phyloP scores from a whole-genome alignment of 352 stramenopile genomes.

The Globisporangium spinosum region DNA sequence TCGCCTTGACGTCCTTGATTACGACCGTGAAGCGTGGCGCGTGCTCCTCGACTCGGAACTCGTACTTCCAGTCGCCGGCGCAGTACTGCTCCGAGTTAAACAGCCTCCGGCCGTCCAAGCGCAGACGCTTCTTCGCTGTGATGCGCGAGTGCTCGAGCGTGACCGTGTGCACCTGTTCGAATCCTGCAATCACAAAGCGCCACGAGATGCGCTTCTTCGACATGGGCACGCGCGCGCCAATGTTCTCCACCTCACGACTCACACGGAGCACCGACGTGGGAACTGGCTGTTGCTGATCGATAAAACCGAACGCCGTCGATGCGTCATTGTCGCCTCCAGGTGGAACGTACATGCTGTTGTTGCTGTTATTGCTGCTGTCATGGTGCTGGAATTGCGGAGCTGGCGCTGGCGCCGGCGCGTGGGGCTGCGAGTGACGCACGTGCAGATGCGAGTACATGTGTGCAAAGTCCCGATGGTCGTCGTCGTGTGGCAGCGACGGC shows the following conservation, averaged over 20 bases:
- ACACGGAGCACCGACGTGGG: constrained; percentile 46
- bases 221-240: constrained; percentile 68
- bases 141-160: constrained; percentile 84
- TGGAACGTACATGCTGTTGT: neutral
- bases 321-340: neutral
- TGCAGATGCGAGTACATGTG: constrained; percentile 23
- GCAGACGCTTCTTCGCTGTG: constrained; percentile 78
- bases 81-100: constrained; percentile 70
- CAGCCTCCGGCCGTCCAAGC: constrained; percentile 71
- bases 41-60: constrained; percentile 52
- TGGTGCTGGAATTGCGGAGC: neutral
- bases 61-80: constrained; percentile 67
- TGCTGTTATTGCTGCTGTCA: constrained; percentile 1
- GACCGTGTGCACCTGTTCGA: constrained; percentile 78
- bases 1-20: constrained; percentile 73
- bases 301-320: neutral
- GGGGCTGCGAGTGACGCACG: constrained; percentile 22
- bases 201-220: constrained; percentile 87
- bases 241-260: constrained; percentile 76
- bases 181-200: constrained; percentile 75
- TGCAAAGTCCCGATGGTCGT: constrained; percentile 7
- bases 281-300: neutral
- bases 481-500: constrained; percentile 30
- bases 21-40: constrained; percentile 47
- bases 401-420: neutral